These are phyloP conservation scores for Biscogniauxia mediterranea DNA, from an alignment of 2,329 filamentous ascomycete genomes.

Conservation along the genomic window DNA sequence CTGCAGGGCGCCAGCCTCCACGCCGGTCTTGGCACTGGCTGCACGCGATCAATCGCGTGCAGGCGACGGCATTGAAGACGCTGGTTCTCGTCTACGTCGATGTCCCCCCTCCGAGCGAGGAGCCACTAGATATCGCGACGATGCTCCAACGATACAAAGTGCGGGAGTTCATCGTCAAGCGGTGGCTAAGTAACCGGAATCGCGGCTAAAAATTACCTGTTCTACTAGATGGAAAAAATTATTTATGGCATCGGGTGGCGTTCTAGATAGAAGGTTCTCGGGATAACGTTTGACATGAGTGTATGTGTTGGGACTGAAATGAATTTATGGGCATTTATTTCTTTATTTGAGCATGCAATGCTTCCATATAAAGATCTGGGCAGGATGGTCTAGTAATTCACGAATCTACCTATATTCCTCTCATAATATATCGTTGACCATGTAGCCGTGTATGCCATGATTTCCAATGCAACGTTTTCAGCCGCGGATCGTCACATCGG, in stretches of 20 bases:
- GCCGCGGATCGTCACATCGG: not conserved
- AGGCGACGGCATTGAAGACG: constrained; percentile 87
- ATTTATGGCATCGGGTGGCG: constrained; percentile 13
- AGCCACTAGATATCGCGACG: constrained; percentile 56
- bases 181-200: constrained; percentile 83
- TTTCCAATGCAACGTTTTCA: not conserved
- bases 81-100: constrained; percentile 90
- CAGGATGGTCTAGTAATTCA: not conserved
- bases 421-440: not conserved
- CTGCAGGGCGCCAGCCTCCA: constrained; percentile 48
- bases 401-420: not conserved
- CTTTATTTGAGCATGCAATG: not conserved
- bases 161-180: constrained; percentile 74
- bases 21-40: constrained; percentile 74
- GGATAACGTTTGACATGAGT: not conserved
- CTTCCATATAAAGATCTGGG: not conserved
- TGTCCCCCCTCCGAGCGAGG: constrained; percentile 66
- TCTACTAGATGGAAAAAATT: constrained; percentile 1
- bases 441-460: not conserved
- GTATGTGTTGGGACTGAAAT: not conserved
- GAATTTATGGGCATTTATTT: not conserved
- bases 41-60: constrained; percentile 84
- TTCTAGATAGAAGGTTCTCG: constrained; percentile 3
- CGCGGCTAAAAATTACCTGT: constrained; percentile 27
- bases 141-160: constrained; percentile 70